Evolutionary conservation across 129 eudicot species (phyloP).

Genomic region (Arctium lappa): DNA sequence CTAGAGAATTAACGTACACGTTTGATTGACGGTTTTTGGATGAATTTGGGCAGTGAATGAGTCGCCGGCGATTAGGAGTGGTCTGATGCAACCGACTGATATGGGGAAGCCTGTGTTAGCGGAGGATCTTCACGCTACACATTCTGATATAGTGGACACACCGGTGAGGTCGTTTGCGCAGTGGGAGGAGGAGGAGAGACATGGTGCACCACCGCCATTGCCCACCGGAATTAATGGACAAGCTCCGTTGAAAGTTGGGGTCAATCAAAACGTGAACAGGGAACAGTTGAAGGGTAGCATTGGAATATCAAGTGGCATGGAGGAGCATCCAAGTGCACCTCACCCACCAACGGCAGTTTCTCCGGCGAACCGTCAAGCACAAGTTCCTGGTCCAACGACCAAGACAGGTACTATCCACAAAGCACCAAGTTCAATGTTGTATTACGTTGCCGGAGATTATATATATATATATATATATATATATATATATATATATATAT

Average conservation of each 20-base stretch:
- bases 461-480: neutral
- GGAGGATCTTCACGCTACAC: conserved; percentile 32
- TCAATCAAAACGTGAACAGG: neutral
- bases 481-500: too few species aligned
- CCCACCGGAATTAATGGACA: conserved; percentile 24
- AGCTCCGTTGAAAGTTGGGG: neutral
- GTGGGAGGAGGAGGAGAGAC: conserved; percentile 36
- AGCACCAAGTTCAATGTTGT: neutral
- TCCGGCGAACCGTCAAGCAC: conserved; percentile 26
- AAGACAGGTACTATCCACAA: neutral
- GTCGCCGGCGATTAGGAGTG: conserved; percentile 30
- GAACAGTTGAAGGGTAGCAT: conserved; percentile 5
- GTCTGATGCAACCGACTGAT: conserved; percentile 8
- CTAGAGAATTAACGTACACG: neutral
- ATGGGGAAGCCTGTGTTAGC: conserved; percentile 28
- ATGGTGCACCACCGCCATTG: conserved; percentile 25
- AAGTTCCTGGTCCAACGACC: neutral
- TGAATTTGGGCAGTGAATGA: conserved; percentile 39
- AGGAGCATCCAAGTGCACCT: conserved; percentile 36
- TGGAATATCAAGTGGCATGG: conserved; percentile 10
- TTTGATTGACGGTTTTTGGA: neutral
- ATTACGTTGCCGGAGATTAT: neutral
- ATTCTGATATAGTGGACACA: conserved; percentile 22
- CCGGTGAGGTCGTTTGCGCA: conserved; percentile 28
- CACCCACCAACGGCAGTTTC: neutral